phyloP scores from a whole-genome alignment of 306 rosid species.

The Cucumis sativus region DNA sequence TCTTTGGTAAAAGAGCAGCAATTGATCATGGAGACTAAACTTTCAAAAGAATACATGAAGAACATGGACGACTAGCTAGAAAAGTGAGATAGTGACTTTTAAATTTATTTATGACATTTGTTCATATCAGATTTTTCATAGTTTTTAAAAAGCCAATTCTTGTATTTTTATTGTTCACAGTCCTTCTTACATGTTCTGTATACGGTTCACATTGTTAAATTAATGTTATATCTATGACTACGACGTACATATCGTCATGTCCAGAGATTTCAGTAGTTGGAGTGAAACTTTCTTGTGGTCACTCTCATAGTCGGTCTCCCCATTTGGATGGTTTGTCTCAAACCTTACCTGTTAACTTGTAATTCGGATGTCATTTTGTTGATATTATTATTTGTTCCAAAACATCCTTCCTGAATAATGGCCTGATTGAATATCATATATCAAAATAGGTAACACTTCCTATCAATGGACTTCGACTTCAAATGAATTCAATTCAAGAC shows the following conservation, averaged over 20 bases:
- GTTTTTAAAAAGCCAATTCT: not conserved
- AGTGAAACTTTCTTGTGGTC: not conserved
- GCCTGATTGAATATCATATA: not conserved
- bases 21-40: constrained; percentile 78
- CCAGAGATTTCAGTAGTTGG: not conserved
- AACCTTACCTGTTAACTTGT: not conserved
- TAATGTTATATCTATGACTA: not conserved
- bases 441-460: not conserved
- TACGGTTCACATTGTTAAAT: not conserved
- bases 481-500: not conserved
- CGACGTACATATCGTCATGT: not conserved
- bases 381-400: not conserved
- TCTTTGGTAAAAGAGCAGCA: constrained; percentile 71
- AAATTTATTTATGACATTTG: not conserved
- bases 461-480: not conserved
- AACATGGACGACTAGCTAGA: constrained; percentile 46
- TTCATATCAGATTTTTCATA: not conserved
- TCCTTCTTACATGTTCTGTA: not conserved
- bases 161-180: not conserved
- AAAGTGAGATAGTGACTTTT: not conserved
- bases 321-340: not conserved
- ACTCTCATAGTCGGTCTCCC: not conserved
- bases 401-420: not conserved
- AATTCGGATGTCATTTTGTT: not conserved
- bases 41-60: constrained; percentile 96